Evolutionary conservation across 2,329 filamentous ascomycete genomes (phyloP), one percentile per base, ranked within the genome.

Genomic region (Coniella vitis): DNA sequence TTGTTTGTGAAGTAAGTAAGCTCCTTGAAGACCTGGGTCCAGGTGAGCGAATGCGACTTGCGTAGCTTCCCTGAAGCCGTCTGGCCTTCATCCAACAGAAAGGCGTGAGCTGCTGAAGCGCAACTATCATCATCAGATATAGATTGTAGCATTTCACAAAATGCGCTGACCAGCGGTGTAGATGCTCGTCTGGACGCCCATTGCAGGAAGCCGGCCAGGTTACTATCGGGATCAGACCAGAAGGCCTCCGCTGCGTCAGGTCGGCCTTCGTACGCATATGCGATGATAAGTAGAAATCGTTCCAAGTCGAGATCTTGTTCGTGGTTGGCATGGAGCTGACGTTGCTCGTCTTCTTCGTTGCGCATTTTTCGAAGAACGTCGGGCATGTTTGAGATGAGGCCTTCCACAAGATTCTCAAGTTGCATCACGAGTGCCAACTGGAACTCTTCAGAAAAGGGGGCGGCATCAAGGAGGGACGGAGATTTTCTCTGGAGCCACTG

Each of bases 161-260:
- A 98, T 12, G 91, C 90, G 53, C 89, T 93, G 51, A 95, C 90
- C 20, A 95, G 78, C n/a, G 93, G 93, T 0, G 94, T 96, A 0
- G 94, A 95, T 53, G 95, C 90, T 58, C 93, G 79, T 57, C 89
- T 85, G 3, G 93, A 95, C n/a, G 90, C 87, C 93, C 93, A 98
- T 55, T 95, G 87, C 63, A 98, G 76, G 63, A 98, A 98, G 0
- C 93, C 93, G 54, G 90, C 87, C 29, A 98, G 72, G 57, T 96
- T 95, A 61, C 90, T 90, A 59, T 98, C 93, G 2, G 86, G 83
- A 61, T 96, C 90, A 29, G 79, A 79, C 93, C 93, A 98, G 58
- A 97, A 97, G 39, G 84, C 86, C 60, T 87, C 81, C 9, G 90
- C 88, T 21, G 89, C 86, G 45, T 95, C 88, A 14, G 86, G 80